phyloP scores from a whole-genome alignment of 192 early-diverging fungal genomes.

The Podila clonocystis region DNA sequence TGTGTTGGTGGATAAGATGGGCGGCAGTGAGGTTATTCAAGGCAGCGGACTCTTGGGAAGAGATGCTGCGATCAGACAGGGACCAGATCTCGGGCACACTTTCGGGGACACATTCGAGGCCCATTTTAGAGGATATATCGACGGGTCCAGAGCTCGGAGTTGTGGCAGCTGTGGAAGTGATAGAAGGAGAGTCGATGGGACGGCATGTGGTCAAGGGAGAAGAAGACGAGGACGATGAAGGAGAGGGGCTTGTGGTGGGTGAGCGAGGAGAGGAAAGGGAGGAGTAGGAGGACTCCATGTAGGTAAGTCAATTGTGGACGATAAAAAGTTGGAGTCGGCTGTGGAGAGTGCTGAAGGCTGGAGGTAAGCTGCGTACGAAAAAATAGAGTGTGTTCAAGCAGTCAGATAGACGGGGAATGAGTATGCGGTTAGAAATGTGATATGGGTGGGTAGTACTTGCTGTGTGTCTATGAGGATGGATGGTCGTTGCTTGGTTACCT shows the following conservation, averaged over 20 bases:
- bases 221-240: neutral
- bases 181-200: neutral
- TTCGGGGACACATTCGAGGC: neutral
- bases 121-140: neutral
- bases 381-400: neutral
- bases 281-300: slow-evolving; percentile 1
- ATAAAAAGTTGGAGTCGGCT: neutral
- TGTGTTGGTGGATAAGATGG: slow-evolving; percentile 27
- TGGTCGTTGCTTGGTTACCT: neutral
- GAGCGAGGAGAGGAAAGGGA: neutral
- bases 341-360: neutral
- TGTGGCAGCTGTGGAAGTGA: neutral
- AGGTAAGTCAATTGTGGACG: too few species aligned
- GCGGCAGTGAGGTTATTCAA: slow-evolving; percentile 9
- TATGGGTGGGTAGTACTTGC: neutral
- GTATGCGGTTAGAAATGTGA: neutral
- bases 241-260: neutral
- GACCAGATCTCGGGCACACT: neutral
- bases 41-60: neutral
- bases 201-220: neutral
- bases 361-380: neutral
- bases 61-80: slow-evolving; percentile 3
- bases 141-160: neutral
- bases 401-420: too few species aligned
- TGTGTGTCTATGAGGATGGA: neutral